phyloP scores from a whole-genome alignment of 2,329 filamentous ascomycete genomes.

The Fusarium sp. region DNA sequence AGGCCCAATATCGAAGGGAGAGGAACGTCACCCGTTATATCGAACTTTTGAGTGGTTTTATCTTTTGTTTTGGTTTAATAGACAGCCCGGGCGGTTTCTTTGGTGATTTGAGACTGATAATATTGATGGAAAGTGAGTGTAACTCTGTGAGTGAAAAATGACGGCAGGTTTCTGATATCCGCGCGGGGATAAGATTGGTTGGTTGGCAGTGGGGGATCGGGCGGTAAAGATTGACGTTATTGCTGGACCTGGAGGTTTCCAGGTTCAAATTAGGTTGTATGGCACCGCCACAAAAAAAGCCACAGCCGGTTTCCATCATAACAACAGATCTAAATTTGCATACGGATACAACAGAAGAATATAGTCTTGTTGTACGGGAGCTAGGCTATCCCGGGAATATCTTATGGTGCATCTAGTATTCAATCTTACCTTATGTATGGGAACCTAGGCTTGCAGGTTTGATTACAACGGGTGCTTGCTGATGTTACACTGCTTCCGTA shows the following conservation, averaged over 20 bases:
- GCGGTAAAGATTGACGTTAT: constrained; percentile 23
- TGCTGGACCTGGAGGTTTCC: not conserved
- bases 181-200: constrained; percentile 37
- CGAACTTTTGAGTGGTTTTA: not conserved
- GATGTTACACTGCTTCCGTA: constrained; percentile 1
- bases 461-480: constrained; percentile 2
- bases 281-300: constrained; percentile 33
- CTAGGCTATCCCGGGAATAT: not conserved
- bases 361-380: not conserved
- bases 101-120: constrained; percentile 4
- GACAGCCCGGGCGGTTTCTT: not conserved
- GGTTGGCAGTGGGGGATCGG: constrained; percentile 29
- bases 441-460: not conserved
- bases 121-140: not conserved
- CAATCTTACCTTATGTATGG: not conserved
- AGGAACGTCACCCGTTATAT: constrained; percentile 22
- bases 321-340: constrained; percentile 5
- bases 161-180: constrained; percentile 30
- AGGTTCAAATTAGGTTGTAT: not conserved
- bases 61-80: constrained; percentile 12
- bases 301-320: constrained; percentile 25
- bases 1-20: constrained; percentile 14
- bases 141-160: constrained; percentile 14
- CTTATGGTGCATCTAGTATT: constrained; percentile 1
- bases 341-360: not conserved